These are phyloP conservation scores for Scheffersomyces insectosa DNA, from an alignment of 1,139 yeast genomes.

Conservation along the genomic window DNA sequence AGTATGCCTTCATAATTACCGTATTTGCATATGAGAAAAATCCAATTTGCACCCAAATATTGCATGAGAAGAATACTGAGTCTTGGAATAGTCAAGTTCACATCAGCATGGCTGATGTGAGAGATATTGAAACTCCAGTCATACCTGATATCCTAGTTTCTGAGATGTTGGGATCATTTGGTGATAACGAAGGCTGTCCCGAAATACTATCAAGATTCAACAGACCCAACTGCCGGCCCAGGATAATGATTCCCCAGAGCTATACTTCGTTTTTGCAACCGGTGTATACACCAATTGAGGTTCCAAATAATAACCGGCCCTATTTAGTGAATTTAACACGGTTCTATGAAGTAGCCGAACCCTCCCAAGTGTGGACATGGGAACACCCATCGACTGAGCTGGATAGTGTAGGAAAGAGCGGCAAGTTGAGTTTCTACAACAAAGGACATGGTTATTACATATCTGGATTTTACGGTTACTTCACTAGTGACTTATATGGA, in stretches of 20 bases:
- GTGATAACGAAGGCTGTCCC: constrained; percentile 87
- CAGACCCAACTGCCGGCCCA: constrained; percentile 9
- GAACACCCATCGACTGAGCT: constrained; percentile 38
- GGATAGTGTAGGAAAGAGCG: constrained; percentile 9
- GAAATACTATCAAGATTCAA: constrained; percentile 54
- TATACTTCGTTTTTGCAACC: constrained; percentile 68
- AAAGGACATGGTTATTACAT: not conserved
- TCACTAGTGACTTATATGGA: constrained; percentile 64
- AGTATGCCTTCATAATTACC: constrained; percentile 18
- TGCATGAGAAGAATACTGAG: constrained; percentile 41
- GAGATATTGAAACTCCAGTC: constrained; percentile 39
- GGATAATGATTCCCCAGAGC: constrained; percentile 63
- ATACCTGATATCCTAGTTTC: constrained; percentile 60
- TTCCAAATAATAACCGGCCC: constrained; percentile 38
- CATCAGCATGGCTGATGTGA: constrained; percentile 57
- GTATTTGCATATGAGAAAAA: constrained; percentile 63
- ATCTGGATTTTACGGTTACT: constrained; percentile 69
- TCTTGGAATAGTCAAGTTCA: constrained; percentile 50
- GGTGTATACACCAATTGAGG: constrained; percentile 52
- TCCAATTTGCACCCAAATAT: constrained; percentile 53
- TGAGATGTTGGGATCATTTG: constrained; percentile 86
- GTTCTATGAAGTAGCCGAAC: constrained; percentile 38
- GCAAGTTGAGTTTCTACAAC: constrained; percentile 10
- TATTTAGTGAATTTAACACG: constrained; percentile 62
- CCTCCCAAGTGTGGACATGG: constrained; percentile 55